Evolutionary conservation across 148 eudicot genomes (phyloP).

Genomic region (Amaranthus cruentus): DNA sequence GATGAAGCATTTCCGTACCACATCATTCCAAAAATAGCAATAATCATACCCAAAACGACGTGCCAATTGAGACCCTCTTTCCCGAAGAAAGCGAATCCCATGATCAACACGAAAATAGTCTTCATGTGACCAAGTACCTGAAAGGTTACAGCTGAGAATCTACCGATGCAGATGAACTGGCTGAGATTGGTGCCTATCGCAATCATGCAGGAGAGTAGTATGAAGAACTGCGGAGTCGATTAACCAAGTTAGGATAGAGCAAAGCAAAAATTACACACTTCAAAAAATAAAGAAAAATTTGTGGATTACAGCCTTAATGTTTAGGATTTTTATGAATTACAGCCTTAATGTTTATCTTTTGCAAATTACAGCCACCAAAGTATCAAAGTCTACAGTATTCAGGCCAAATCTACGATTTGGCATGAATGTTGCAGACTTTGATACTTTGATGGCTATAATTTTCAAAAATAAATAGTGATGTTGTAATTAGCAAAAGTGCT

Average conservation of each 20-base stretch:
- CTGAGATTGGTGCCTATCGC: conserved; percentile 57
- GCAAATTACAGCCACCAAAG: too few species aligned
- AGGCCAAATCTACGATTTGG: too few species aligned
- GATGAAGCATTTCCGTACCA: conserved; percentile 55
- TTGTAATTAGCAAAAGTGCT: too few species aligned
- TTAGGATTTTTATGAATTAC: too few species aligned
- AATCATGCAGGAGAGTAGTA: conserved; percentile 40
- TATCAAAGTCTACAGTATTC: too few species aligned
- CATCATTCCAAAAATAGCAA: conserved; percentile 51
- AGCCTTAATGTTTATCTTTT: too few species aligned
- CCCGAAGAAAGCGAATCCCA: conserved; percentile 50
- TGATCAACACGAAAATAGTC: conserved; percentile 43
- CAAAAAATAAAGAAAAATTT: too few species aligned
- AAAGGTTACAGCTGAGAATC: conserved; percentile 56
- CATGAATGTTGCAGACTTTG: too few species aligned
- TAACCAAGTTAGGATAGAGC: background rate
- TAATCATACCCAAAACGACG: conserved; percentile 41
- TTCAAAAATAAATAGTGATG: too few species aligned
- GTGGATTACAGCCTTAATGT: too few species aligned
- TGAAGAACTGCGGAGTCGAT: conserved; percentile 36
- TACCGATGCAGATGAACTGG: conserved; percentile 61
- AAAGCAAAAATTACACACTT: too few species aligned
- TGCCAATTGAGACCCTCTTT: conserved; percentile 49
- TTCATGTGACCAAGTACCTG: conserved; percentile 60
- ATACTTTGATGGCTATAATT: too few species aligned